Conservation (phyloP, 1,284 basidiomycete genomes). For the Puccinia coronata region DNA sequence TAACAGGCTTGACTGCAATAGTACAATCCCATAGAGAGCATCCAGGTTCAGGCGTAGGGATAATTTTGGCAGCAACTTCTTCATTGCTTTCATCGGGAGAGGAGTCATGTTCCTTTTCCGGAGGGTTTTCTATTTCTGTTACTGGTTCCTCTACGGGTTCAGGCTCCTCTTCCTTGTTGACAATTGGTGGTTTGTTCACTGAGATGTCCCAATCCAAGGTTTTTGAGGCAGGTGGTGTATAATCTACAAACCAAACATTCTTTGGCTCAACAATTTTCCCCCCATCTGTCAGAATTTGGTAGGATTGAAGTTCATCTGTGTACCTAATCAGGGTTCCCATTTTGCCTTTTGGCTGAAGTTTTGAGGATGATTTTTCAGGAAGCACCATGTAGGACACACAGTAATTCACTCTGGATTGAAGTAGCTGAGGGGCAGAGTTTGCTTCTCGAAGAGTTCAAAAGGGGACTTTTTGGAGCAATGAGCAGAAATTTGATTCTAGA, state of each 20-base stretch:
- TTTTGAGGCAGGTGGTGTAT: background rate
- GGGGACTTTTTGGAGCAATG: background rate
- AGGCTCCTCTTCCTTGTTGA: background rate
- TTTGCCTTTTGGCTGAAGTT: background rate
- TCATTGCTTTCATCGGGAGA: background rate
- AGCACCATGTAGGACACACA: background rate
- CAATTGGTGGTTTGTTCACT: background rate
- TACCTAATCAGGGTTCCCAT: background rate
- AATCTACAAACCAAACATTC: background rate
- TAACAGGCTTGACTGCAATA: background rate
- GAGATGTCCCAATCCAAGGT: background rate
- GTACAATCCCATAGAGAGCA: background rate
- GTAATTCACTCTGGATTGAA: background rate
- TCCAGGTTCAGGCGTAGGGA: background rate
- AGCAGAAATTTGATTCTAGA: conserved; percentile 3
- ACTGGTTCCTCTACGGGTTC: background rate
- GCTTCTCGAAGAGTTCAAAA: background rate
- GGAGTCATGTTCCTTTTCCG: too few relatives aligned
- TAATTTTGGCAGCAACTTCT: background rate
- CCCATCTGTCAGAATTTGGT: background rate
- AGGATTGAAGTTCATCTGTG: background rate
- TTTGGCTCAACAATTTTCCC: background rate
- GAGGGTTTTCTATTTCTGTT: too few relatives aligned
- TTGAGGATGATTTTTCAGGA: background rate
- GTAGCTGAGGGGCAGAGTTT: background rate